Conservation (phyloP, 1,139 yeast genomes). For the Wickerhamomyces sp. region DNA sequence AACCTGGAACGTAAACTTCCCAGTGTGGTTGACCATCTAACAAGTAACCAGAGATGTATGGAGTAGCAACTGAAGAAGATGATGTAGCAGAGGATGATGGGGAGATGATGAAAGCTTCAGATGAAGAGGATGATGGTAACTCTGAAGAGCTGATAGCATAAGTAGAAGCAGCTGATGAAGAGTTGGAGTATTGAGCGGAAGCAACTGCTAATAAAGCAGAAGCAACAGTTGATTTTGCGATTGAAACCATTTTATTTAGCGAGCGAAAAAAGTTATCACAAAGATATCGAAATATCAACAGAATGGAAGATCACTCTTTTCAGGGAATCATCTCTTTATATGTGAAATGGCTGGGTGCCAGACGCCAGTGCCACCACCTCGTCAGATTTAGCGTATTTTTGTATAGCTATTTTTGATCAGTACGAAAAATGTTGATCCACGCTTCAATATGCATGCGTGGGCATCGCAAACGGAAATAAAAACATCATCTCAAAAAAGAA, state of each 20-base stretch:
- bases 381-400: too few relatives aligned
- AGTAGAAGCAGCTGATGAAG: conserved; percentile 10
- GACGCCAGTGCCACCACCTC: too few relatives aligned
- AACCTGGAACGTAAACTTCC: conserved; percentile 19
- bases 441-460: too few relatives aligned
- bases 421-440: too few relatives aligned
- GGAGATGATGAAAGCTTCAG: conserved; percentile 4
- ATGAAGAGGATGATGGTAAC: conserved; percentile 13
- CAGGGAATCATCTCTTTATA: not conserved
- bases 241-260: conserved; percentile 13
- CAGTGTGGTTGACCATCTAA: conserved; percentile 21
- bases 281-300: not conserved
- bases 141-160: conserved; percentile 9
- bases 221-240: conserved; percentile 14
- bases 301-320: not conserved
- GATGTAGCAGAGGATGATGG: conserved; percentile 6
- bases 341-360: not conserved
- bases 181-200: conserved; percentile 22
- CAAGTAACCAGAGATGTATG: conserved; percentile 21
- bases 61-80: conserved; percentile 10
- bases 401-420: too few relatives aligned
- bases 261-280: conserved; percentile 5
- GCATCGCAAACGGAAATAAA: too few relatives aligned
- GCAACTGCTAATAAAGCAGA: conserved; percentile 20
- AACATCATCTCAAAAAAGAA: too few relatives aligned